These are phyloP conservation scores for Tolypocladium tropicale DNA, from an alignment of 2,329 filamentous ascomycete genomes.

Conservation along the genomic window DNA sequence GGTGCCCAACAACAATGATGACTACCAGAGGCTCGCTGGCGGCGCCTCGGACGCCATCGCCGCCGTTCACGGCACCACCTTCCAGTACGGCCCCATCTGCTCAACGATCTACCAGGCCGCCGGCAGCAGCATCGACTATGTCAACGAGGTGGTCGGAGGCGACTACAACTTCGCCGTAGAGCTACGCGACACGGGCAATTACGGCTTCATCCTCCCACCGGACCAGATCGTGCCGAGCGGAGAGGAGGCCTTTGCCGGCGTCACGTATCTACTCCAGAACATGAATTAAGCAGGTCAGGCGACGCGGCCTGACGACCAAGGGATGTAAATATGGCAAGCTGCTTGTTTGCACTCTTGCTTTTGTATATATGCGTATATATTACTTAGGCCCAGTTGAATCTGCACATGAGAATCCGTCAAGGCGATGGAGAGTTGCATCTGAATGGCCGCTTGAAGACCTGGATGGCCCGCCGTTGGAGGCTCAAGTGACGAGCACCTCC, in stretches of 20 bases:
- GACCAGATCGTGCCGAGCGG: slow-evolving; percentile 31
- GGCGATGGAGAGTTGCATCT: too few species aligned
- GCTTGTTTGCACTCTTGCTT: too few species aligned
- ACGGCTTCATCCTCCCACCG: slow-evolving; percentile 33
- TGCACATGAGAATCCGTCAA: background rate
- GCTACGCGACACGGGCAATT: slow-evolving; percentile 23
- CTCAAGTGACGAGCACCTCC: background rate
- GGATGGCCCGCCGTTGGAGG: background rate
- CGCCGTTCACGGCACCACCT: slow-evolving; percentile 26
- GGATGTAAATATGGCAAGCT: background rate
- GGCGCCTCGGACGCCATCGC: slow-evolving; percentile 40
- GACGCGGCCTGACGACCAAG: background rate
- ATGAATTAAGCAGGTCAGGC: slow-evolving; percentile 18
- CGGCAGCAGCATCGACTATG: slow-evolving; percentile 35
- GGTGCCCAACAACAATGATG: slow-evolving; percentile 32
- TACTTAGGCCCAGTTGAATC: background rate
- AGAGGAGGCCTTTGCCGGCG: slow-evolving; percentile 32
- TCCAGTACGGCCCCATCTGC: slow-evolving; percentile 43
- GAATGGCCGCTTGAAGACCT: background rate
- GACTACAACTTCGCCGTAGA: slow-evolving; percentile 31
- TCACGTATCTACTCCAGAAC: slow-evolving; percentile 48
- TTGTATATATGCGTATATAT: background rate
- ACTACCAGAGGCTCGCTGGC: slow-evolving; percentile 37
- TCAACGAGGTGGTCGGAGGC: slow-evolving; percentile 28
- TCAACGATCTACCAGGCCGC: slow-evolving; percentile 49